phyloP scores from a whole-genome alignment of 768 basidiomycete species.

The Podaxis sp. region DNA sequence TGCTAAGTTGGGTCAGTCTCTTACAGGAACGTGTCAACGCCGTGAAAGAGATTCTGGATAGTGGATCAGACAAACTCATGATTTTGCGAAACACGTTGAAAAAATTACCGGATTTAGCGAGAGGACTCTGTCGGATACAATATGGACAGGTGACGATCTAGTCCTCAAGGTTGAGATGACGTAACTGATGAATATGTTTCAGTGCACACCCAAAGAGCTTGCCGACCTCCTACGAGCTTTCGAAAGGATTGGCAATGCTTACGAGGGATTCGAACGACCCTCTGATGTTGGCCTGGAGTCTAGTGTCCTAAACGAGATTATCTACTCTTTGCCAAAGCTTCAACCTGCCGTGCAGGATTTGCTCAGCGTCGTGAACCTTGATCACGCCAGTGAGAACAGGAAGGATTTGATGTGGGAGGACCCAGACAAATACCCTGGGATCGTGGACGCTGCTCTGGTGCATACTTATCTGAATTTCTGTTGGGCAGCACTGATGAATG shows the following conservation, averaged over 20 bases:
- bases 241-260: constrained; percentile 63
- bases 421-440: constrained; percentile 41
- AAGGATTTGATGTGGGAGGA: constrained; percentile 72
- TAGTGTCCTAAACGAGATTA: constrained; percentile 63
- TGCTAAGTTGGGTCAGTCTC: constrained; percentile 38
- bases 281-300: constrained; percentile 61
- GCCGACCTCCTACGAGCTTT: constrained; percentile 74
- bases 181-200: neutral
- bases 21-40: constrained; percentile 80
- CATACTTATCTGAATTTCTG: constrained; percentile 20
- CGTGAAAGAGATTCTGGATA: constrained; percentile 75
- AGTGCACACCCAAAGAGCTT: constrained; percentile 87
- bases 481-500: neutral
- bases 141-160: constrained; percentile 74
- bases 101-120: constrained; percentile 83
- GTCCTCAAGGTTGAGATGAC: neutral
- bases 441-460: constrained; percentile 63
- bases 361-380: constrained; percentile 53
- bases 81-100: constrained; percentile 68
- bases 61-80: constrained; percentile 58
- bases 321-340: constrained; percentile 66
- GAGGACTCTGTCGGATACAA: constrained; percentile 84
- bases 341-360: constrained; percentile 52
- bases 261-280: constrained; percentile 38
- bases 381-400: constrained; percentile 61